phyloP scores from a whole-genome alignment of 345 rosid genomes.

The Camelina laxa region DNA sequence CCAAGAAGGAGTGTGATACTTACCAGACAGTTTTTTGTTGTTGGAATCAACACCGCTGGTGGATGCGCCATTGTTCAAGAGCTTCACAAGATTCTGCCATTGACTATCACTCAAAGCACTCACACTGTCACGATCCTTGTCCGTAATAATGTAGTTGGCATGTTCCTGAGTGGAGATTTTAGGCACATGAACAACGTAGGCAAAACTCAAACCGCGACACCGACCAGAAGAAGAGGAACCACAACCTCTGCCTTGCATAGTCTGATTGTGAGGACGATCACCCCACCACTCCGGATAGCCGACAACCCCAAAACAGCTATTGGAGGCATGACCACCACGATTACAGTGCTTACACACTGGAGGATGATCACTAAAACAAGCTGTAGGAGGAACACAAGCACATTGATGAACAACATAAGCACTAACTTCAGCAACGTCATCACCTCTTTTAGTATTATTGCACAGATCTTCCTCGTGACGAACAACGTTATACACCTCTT shows the following conservation, averaged over 20 bases:
- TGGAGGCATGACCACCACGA: background rate
- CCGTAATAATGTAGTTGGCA: background rate
- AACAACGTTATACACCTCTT: background rate
- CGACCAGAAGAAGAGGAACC: background rate
- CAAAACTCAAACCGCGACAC: fast-evolving
- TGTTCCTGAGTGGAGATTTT: background rate
- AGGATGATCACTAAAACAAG: too few relatives aligned
- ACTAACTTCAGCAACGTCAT: fast-evolving
- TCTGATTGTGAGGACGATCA: background rate
- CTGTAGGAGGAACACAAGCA: background rate
- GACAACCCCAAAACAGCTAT: background rate
- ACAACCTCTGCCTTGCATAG: background rate
- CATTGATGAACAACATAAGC: background rate
- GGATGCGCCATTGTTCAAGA: background rate
- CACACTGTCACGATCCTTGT: background rate
- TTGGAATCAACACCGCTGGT: background rate
- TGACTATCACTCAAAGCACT: fast-evolving
- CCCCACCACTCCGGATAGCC: background rate
- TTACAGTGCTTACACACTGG: background rate
- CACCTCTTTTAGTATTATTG: background rate
- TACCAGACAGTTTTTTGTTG: background rate
- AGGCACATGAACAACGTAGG: background rate
- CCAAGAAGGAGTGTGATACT: background rate
- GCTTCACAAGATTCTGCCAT: background rate
- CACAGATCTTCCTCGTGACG: background rate